Evolutionary conservation across 129 eudicot species (phyloP).

Genomic region (Arctium lappa): DNA sequence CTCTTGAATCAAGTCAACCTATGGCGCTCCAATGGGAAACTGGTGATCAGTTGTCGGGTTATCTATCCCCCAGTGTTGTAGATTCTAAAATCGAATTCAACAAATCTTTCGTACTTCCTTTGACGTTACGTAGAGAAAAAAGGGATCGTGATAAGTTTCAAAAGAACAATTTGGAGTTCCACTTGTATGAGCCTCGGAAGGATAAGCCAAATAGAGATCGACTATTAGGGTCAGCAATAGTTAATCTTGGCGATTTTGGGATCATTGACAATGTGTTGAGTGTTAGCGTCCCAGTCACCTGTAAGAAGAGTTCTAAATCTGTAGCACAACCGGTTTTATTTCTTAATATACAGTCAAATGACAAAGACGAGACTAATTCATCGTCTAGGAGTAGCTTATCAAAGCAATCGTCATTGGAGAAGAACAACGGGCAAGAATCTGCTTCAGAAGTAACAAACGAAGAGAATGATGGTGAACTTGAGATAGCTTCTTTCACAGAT

Average conservation of each 20-base stretch:
- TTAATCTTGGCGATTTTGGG: constrained; percentile 86
- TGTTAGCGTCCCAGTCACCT: constrained; percentile 49
- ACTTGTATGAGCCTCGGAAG: constrained; percentile 67
- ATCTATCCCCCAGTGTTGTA: constrained; percentile 50
- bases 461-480: constrained; percentile 57
- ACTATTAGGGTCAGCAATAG: constrained; percentile 62
- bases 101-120: constrained; percentile 60
- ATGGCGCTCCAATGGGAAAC: constrained; percentile 85
- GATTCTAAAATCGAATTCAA: constrained; percentile 61
- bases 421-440: constrained; percentile 47
- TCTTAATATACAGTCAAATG: constrained; percentile 60
- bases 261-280: constrained; percentile 45
- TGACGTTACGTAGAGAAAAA: constrained; percentile 57
- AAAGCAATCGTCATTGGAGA: constrained; percentile 51
- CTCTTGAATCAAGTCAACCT: constrained; percentile 53
- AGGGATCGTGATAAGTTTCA: constrained; percentile 48
- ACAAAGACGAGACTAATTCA: constrained; percentile 52
- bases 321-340: constrained; percentile 51
- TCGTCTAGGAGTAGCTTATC: constrained; percentile 48
- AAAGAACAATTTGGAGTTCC: constrained; percentile 67
- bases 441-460: constrained; percentile 47
- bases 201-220: constrained; percentile 71
- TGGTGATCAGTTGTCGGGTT: constrained; percentile 67
- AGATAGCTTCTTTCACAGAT: constrained; percentile 65
- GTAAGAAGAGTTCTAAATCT: constrained; percentile 65